phyloP scores from a whole-genome alignment of 192 early-diverging fungal species.

The Backusella tuberculispora region DNA sequence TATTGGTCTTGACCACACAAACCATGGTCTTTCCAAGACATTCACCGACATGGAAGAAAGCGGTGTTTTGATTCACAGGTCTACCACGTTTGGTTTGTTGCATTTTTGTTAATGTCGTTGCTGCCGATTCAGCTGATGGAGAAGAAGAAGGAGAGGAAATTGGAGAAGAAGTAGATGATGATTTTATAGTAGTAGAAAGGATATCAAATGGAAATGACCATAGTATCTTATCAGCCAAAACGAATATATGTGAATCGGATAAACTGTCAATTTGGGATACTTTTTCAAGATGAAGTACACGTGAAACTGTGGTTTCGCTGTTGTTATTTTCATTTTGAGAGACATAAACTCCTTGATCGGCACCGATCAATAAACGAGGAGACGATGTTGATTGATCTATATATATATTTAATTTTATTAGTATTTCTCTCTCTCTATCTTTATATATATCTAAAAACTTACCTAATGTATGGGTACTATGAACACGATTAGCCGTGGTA shows the following conservation, averaged over 20 bases:
- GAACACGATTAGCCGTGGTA: constrained; percentile 58
- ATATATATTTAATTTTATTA: too few relatives aligned
- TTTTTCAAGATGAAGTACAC: constrained; percentile 73
- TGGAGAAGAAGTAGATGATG: constrained; percentile 4
- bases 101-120: constrained; percentile 9
- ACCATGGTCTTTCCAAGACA: constrained; percentile 34
- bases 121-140: background rate
- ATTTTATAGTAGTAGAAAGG: constrained; percentile 29
- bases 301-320: constrained; percentile 32
- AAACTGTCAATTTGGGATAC: constrained; percentile 87
- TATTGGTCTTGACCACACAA: constrained; percentile 37
- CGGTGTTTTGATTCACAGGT: constrained; percentile 30
- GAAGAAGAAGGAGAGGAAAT: background rate
- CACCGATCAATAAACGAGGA: constrained; percentile 68
- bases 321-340: constrained; percentile 5
- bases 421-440: background rate
- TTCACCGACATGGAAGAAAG: constrained; percentile 41
- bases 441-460: background rate
- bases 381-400: background rate
- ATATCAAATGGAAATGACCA: constrained; percentile 59
- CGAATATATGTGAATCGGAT: constrained; percentile 74
- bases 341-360: constrained; percentile 83
- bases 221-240: constrained; percentile 79
- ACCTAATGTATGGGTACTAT: constrained; percentile 52
- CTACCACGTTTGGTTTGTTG: constrained; percentile 40